Evolutionary conservation across 495 filamentous ascomycete genomes (phyloP).

Genomic region (Hypoxylon perforatum): DNA sequence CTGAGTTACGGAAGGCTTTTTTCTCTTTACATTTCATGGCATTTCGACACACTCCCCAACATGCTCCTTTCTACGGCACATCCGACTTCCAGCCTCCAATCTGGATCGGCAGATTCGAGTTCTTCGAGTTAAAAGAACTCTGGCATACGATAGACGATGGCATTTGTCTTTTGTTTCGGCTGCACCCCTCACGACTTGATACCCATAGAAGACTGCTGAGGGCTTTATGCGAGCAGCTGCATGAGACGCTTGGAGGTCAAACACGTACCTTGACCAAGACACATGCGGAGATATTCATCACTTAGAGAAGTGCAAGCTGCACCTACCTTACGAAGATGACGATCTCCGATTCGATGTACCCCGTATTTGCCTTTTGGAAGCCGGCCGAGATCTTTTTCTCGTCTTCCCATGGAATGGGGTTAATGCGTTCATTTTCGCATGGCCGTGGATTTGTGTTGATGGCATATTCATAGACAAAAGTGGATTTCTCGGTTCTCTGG

Average conservation of each 20-base stretch:
- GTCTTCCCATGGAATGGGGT: conserved; percentile 48
- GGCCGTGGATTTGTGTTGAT: conserved; percentile 49
- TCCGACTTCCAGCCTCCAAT: conserved; percentile 50
- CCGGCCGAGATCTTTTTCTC: conserved; percentile 46
- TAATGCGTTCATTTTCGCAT: conserved; percentile 44
- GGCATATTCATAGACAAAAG: conserved; percentile 68
- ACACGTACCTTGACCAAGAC: conserved; percentile 56
- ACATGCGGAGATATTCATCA: conserved; percentile 48
- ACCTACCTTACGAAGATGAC: conserved; percentile 45
- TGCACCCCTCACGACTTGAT: conserved; percentile 66
- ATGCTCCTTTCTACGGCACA: conserved; percentile 54
- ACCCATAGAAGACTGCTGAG: conserved; percentile 60
- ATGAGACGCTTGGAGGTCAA: conserved; percentile 53
- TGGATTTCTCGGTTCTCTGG: conserved; percentile 66
- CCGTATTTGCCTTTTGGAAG: conserved; percentile 49
- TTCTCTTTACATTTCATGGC: conserved; percentile 47
- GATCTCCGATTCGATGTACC: conserved; percentile 50
- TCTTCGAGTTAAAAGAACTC: conserved; percentile 50
- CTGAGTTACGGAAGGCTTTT: conserved; percentile 42
- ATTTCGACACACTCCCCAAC: conserved; percentile 44
- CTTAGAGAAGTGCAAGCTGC: conserved; percentile 45
- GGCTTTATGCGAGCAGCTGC: conserved; percentile 52
- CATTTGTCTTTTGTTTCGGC: conserved; percentile 72
- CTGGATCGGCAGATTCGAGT: conserved; percentile 49
- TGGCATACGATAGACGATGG: conserved; percentile 84